These are phyloP conservation scores for Alternaria dauci DNA, from an alignment of 2,329 filamentous ascomycete species.

Conservation along the genomic window DNA sequence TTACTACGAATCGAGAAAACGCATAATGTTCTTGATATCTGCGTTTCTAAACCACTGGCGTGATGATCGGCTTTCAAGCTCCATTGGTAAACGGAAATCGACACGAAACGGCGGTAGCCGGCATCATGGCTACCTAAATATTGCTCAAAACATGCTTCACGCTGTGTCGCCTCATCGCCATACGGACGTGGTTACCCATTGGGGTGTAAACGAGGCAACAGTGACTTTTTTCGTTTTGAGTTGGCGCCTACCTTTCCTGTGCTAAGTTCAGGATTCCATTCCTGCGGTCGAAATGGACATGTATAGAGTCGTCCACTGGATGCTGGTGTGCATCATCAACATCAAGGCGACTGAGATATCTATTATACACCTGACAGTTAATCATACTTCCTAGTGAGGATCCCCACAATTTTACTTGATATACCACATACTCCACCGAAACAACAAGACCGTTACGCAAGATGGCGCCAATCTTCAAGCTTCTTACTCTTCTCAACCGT, in stretches of 20 bases:
- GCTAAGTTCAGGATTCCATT: not conserved
- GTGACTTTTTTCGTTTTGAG: conserved; percentile 32
- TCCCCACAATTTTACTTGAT: not conserved
- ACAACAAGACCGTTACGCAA: not conserved
- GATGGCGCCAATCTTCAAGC: conserved; percentile 42
- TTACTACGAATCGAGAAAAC: conserved; percentile 22
- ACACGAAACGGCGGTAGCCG: conserved; percentile 26
- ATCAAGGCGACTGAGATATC: not conserved
- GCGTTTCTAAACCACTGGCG: conserved; percentile 30
- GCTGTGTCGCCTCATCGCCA: conserved; percentile 20
- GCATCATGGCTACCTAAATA: conserved; percentile 6
- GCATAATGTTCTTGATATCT: conserved; percentile 30
- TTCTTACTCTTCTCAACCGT: conserved; percentile 37
- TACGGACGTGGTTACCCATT: conserved; percentile 19
- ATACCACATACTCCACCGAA: not conserved
- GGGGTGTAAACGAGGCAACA: conserved; percentile 22
- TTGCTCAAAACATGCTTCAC: conserved; percentile 2
- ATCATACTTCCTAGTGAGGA: conserved; percentile 33
- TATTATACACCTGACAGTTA: conserved; percentile 2
- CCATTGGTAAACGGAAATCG: conserved; percentile 32
- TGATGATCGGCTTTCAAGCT: conserved; percentile 19
- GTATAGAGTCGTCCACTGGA: conserved; percentile 25
- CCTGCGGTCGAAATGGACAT: not conserved
- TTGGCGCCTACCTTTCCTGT: conserved; percentile 20
- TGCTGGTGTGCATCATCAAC: conserved; percentile 8